These are phyloP conservation scores for Teratosphaeriaceae sp. DNA, from an alignment of 2,329 filamentous ascomycete genomes.

Conservation along the genomic window DNA sequence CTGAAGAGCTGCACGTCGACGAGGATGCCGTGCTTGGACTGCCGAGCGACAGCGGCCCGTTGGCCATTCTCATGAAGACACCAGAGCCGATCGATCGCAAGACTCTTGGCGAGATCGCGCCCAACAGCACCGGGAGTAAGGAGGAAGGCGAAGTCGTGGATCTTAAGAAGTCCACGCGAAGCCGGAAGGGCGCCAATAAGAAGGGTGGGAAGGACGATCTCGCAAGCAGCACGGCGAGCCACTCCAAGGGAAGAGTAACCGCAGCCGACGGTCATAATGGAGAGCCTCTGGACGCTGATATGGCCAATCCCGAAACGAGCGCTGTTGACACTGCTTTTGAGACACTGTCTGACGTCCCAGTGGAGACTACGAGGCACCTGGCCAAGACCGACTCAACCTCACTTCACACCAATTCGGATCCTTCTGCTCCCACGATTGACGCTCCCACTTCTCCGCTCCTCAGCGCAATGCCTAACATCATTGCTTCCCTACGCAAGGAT, in stretches of 20 bases:
- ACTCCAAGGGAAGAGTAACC: no score
- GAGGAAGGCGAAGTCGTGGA: slow-evolving; percentile 13
- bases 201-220: slow-evolving; percentile 23
- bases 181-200: slow-evolving; percentile 26
- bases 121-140: slow-evolving; percentile 25
- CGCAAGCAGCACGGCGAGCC: slow-evolving; percentile 8
- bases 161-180: slow-evolving; percentile 27
- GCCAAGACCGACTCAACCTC: no score
- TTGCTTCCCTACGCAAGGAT: slow-evolving; percentile 19
- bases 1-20: slow-evolving; percentile 32
- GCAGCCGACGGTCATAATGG: slow-evolving; percentile 2
- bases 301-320: no score
- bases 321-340: no score
- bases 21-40: slow-evolving; percentile 28
- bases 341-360: no score
- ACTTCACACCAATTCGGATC: not conserved
- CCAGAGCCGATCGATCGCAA: slow-evolving; percentile 24
- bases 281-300: no score
- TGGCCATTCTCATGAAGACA: slow-evolving; percentile 6
- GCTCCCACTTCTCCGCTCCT: slow-evolving; percentile 16
- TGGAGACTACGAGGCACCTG: no score
- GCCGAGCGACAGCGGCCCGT: slow-evolving; percentile 12
- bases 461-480: slow-evolving; percentile 17
- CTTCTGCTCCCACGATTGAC: slow-evolving; percentile 3
- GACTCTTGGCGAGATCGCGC: slow-evolving; percentile 35